These are phyloP conservation scores for Fusarium phyllophilum DNA, from an alignment of 2,329 filamentous ascomycete genomes.

Conservation along the genomic window DNA sequence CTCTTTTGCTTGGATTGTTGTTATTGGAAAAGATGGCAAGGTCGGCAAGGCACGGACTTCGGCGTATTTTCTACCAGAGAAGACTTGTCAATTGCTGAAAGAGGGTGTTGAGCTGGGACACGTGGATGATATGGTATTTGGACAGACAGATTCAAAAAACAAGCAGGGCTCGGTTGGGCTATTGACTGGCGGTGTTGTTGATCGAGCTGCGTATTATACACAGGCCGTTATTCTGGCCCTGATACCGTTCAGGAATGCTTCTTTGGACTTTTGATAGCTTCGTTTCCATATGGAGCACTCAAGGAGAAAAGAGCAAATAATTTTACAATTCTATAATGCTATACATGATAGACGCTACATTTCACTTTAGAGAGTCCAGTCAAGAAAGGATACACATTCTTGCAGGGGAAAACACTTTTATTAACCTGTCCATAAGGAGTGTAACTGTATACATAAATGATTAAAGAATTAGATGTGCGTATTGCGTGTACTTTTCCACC, in stretches of 20 bases:
- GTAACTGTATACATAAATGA: constrained; percentile 1
- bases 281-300: neutral
- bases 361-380: too few relatives aligned
- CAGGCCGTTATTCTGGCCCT: constrained; percentile 54
- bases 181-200: constrained; percentile 51
- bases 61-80: constrained; percentile 51
- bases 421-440: neutral
- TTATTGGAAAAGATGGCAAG: constrained; percentile 43
- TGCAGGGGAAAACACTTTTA: neutral
- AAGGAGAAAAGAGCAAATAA: neutral
- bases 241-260: constrained; percentile 53
- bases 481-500: constrained; percentile 19
- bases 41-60: constrained; percentile 52
- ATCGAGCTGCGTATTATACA: constrained; percentile 50
- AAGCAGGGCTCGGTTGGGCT: constrained; percentile 53
- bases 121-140: constrained; percentile 53
- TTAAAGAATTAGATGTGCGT: constrained; percentile 12
- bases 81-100: constrained; percentile 49
- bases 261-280: constrained; percentile 44
- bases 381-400: neutral
- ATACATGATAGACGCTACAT: neutral
- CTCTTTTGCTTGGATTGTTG: constrained; percentile 55
- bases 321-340: neutral
- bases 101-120: constrained; percentile 52
- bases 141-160: constrained; percentile 51